Conservation (phyloP, 805 yeast genomes). For the Nematodospora valgi region DNA sequence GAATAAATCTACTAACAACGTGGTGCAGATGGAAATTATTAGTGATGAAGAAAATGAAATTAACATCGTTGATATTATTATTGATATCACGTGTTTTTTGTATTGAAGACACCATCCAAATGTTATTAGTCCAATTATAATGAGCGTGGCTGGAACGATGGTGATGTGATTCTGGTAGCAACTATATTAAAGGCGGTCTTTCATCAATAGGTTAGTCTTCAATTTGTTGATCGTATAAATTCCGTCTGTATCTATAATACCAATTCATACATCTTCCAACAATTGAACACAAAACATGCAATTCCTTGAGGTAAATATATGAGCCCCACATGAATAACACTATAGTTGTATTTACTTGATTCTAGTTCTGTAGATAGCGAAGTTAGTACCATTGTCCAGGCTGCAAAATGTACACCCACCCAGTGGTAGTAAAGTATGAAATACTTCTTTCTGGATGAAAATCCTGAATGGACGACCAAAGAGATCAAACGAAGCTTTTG, state of each 20-base stretch:
- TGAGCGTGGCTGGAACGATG: conserved; percentile 32
- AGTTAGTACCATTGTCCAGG: conserved; percentile 69
- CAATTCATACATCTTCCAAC: conserved; percentile 58
- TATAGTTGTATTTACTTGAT: conserved; percentile 43
- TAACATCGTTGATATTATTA: conserved; percentile 56
- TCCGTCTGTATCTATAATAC: conserved; percentile 38
- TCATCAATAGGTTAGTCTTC: conserved; percentile 10
- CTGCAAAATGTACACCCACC: conserved; percentile 63
- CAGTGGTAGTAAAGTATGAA: conserved; percentile 50
- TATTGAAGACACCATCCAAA: conserved; percentile 74
- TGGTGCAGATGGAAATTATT: conserved; percentile 55
- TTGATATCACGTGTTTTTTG: conserved; percentile 47
- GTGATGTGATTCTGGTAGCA: conserved; percentile 50
- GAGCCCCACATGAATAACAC: conserved; percentile 59
- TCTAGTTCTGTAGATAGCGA: conserved; percentile 57
- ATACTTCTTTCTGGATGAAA: conserved; percentile 41
- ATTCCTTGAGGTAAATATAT: conserved; percentile 75
- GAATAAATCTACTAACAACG: conserved; percentile 71
- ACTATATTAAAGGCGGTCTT: conserved; percentile 52
- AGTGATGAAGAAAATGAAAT: conserved; percentile 59
- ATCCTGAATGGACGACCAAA: conserved; percentile 42
- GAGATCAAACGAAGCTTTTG: conserved; percentile 18
- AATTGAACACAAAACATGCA: conserved; percentile 59
- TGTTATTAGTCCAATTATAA: conserved; percentile 24
- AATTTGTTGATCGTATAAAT: conserved; percentile 15